Percentiles rank a stretch among this genome's conserved stretches.
phyloP scores from a whole-genome alignment of 2,329 filamentous ascomycete genomes.

The Fusarium torulosum region DNA sequence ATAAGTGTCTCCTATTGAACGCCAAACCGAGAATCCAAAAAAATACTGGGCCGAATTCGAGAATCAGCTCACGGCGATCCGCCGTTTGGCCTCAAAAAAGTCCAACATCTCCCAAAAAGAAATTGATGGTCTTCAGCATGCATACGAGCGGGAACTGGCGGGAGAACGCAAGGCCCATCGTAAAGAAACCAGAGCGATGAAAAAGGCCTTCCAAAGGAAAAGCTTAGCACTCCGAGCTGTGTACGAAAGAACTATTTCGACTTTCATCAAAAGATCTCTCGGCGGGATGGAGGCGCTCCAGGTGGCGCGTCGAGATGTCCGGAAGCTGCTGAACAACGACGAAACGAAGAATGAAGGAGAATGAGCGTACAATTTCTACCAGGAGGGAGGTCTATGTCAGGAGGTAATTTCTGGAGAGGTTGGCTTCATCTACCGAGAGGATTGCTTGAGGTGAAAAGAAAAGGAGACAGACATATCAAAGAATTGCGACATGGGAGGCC shows the following conservation, averaged over 20 bases:
- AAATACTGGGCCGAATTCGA: too few species aligned
- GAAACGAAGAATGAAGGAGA: background rate
- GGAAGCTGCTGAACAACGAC: background rate
- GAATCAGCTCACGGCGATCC: background rate
- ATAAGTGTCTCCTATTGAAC: too few species aligned
- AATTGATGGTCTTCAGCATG: background rate
- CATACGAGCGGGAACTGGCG: background rate
- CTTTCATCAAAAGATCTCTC: background rate
- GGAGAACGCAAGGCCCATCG: background rate
- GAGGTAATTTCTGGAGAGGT: too few species aligned
- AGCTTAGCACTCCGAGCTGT: background rate
- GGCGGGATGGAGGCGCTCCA: background rate
- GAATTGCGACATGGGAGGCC: background rate
- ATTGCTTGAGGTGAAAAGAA: background rate
- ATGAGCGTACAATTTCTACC: background rate
- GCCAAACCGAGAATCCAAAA: too few species aligned
- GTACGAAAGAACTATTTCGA: background rate
- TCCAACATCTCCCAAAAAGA: background rate
- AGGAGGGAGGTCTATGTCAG: background rate
- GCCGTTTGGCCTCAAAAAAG: slow-evolving; percentile 1
- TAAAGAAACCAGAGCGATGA: slow-evolving; percentile 1
- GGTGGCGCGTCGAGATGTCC: background rate
- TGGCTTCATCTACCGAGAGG: background rate
- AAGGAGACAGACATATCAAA: background rate
- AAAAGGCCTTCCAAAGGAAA: background rate